These are phyloP conservation scores for Macrophomina tecta DNA, from an alignment of 2,329 filamentous ascomycete genomes.

Conservation along the genomic window DNA sequence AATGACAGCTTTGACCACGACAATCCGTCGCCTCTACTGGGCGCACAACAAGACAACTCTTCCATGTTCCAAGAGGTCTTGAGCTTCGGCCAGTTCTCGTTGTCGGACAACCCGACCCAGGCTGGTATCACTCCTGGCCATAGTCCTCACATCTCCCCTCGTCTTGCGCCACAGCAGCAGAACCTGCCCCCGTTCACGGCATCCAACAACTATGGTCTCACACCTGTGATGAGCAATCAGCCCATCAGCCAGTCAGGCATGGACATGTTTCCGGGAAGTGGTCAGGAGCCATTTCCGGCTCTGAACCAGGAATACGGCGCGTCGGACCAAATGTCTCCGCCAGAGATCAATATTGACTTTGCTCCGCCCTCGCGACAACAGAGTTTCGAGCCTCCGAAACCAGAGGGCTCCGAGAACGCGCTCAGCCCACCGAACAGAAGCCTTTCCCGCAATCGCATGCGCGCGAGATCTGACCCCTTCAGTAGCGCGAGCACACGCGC, in stretches of 20 bases:
- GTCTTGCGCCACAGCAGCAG: conserved; percentile 71
- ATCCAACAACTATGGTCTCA: conserved; percentile 53
- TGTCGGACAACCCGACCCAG: conserved; percentile 65
- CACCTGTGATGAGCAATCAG: conserved; percentile 54
- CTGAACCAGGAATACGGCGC: conserved; percentile 64
- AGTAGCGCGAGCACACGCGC: conserved; percentile 55
- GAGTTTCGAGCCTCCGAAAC: conserved; percentile 70
- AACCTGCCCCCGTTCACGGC: conserved; percentile 57
- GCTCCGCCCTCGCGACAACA: conserved; percentile 74
- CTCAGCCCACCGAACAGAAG: conserved; percentile 77
- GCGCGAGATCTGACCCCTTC: conserved; percentile 66
- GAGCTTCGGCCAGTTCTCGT: conserved; percentile 78
- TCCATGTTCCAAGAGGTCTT: conserved; percentile 78
- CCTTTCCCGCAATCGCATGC: conserved; percentile 62
- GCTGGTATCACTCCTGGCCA: conserved; percentile 66
- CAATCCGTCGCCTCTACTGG: conserved; percentile 80
- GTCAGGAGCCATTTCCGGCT: conserved; percentile 56
- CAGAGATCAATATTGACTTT: conserved; percentile 92
- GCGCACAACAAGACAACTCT: conserved; percentile 70
- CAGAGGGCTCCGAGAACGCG: conserved; percentile 68
- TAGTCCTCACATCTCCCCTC: conserved; percentile 74
- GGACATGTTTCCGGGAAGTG: conserved; percentile 58
- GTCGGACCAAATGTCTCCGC: conserved; percentile 81
- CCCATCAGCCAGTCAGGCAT: conserved; percentile 54
- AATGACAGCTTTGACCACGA: conserved; percentile 80